These are phyloP conservation scores for Ophiocordyceps camponoti-leonardi DNA, from an alignment of 2,329 filamentous ascomycete species.

Conservation along the genomic window DNA sequence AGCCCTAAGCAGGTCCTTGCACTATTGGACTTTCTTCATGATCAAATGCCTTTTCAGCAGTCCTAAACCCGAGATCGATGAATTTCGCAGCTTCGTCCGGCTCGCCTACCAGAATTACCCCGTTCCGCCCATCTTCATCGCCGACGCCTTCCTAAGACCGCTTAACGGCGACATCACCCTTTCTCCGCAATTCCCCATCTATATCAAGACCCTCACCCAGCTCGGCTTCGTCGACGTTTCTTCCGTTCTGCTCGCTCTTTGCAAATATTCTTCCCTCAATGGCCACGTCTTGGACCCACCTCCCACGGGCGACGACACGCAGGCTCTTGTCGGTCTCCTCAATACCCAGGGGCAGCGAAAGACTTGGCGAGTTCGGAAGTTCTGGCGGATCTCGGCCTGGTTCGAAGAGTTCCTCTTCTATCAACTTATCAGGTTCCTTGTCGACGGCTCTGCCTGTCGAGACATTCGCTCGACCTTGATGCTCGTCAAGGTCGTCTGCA, in stretches of 20 bases:
- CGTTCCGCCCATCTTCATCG: slow-evolving; percentile 30
- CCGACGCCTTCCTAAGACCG: slow-evolving; percentile 42
- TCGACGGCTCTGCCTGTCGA: slow-evolving; percentile 30
- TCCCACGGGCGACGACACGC: slow-evolving; percentile 1
- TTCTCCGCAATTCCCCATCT: slow-evolving; percentile 42
- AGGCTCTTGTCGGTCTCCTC: slow-evolving; percentile 1
- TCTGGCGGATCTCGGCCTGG: slow-evolving; percentile 40
- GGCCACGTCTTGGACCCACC: slow-evolving; percentile 3
- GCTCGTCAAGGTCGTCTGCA: slow-evolving; percentile 30
- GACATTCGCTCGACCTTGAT: slow-evolving; percentile 29
- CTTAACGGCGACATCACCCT: slow-evolving; percentile 28
- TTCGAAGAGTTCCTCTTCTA: slow-evolving; percentile 87
- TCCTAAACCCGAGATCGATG: slow-evolving; percentile 31
- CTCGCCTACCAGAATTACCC: slow-evolving; percentile 33
- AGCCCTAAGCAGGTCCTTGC: slow-evolving; percentile 11
- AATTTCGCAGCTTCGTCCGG: slow-evolving; percentile 33
- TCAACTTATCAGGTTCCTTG: slow-evolving; percentile 77
- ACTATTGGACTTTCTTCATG: slow-evolving; percentile 34
- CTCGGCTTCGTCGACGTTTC: slow-evolving; percentile 34
- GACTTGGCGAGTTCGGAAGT: too few species aligned
- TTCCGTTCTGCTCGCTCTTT: slow-evolving; percentile 35
- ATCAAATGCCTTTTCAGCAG: slow-evolving; percentile 23
- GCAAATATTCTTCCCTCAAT: slow-evolving; percentile 39
- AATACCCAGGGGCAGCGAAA: slow-evolving; percentile 8
- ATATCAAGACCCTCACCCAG: slow-evolving; percentile 36